These are phyloP conservation scores for Erythrobasidium hasegawianum DNA, from an alignment of 1,284 basidiomycete genomes.

Conservation along the genomic window DNA sequence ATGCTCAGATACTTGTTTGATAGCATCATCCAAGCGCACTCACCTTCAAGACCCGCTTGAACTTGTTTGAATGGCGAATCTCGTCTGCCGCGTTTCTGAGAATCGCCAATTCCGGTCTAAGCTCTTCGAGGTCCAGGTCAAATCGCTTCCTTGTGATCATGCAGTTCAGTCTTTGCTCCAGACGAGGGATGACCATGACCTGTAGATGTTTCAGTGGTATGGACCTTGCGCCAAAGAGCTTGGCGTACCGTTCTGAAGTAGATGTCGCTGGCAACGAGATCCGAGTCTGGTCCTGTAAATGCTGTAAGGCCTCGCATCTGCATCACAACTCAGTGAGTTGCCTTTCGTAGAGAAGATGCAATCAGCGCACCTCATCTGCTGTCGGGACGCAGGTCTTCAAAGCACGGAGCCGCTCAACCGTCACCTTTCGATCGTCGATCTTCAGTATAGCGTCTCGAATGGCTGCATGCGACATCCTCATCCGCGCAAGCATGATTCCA, in stretches of 20 bases:
- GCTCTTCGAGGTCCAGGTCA: constrained; percentile 76
- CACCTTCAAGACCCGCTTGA: constrained; percentile 69
- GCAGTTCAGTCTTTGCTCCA: constrained; percentile 67
- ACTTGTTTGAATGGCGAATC: constrained; percentile 63
- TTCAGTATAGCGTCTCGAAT: constrained; percentile 66
- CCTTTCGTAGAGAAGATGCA: too few relatives aligned
- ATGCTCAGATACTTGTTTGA: not conserved
- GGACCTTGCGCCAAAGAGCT: not conserved
- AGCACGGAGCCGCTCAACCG: constrained; percentile 66
- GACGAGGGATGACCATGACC: constrained; percentile 73
- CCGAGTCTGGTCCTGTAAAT: constrained; percentile 56
- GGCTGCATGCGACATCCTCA: constrained; percentile 62
- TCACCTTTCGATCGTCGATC: constrained; percentile 63
- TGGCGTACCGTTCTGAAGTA: constrained; percentile 67
- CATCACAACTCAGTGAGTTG: too few relatives aligned
- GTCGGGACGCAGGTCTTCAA: constrained; percentile 72
- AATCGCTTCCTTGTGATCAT: constrained; percentile 79
- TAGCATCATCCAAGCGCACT: constrained; percentile 35
- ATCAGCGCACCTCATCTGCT: constrained; percentile 61
- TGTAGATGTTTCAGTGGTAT: constrained; percentile 46
- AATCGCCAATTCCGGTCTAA: constrained; percentile 73
- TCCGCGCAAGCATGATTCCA: constrained; percentile 74
- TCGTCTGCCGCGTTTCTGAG: constrained; percentile 71
- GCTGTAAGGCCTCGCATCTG: constrained; percentile 63
- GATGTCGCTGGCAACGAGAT: constrained; percentile 64